Evolutionary conservation across 2,329 filamentous ascomycete genomes (phyloP).

Genomic region (Myriangium duriaei): DNA sequence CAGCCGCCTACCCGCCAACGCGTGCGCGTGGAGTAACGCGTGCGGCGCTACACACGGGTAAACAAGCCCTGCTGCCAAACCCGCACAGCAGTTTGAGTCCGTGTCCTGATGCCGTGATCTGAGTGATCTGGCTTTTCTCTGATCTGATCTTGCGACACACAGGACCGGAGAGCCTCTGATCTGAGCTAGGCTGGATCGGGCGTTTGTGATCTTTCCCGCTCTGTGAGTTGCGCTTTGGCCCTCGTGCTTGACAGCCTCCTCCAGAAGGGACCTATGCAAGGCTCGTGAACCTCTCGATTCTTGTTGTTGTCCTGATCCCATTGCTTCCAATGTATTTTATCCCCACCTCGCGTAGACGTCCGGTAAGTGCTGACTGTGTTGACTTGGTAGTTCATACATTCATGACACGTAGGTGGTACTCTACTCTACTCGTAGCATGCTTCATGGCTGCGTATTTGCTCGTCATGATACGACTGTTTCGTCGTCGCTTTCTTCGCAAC

Average conservation of each 20-base stretch:
- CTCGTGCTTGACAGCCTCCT: too few species aligned
- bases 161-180: too few species aligned
- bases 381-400: slow-evolving; percentile 1
- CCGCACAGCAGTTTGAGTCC: too few species aligned
- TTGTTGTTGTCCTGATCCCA: too few species aligned
- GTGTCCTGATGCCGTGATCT: slow-evolving; percentile 15
- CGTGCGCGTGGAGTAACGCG: too few species aligned
- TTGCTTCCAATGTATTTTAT: too few species aligned
- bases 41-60: too few species aligned
- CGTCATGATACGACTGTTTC: slow-evolving; percentile 12
- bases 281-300: too few species aligned
- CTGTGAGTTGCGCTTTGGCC: background rate
- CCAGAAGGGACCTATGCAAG: too few species aligned
- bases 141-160: background rate
- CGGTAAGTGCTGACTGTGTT: background rate
- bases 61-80: too few species aligned
- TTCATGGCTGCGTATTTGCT: background rate
- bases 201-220: background rate
- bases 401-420: slow-evolving; percentile 3
- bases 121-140: background rate
- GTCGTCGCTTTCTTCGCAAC: slow-evolving; percentile 55
- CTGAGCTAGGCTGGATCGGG: background rate
- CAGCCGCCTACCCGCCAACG: too few species aligned
- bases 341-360: too few species aligned
- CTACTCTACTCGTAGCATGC: background rate